phyloP scores from a whole-genome alignment of 441 rosid genomes.

The Adansonia grandidieri region DNA sequence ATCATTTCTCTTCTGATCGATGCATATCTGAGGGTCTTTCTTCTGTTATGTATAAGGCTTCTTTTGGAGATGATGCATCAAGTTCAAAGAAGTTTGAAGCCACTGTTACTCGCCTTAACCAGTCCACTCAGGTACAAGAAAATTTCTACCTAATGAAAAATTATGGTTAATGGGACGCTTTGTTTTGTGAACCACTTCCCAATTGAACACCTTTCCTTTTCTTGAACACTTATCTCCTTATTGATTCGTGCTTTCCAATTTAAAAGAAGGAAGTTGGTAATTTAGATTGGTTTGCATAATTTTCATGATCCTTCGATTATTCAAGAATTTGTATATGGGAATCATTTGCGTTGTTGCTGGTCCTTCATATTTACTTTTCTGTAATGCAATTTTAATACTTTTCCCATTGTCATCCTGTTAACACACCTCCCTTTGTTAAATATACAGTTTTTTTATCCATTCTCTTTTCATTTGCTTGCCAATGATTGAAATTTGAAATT shows the following conservation, averaged over 20 bases:
- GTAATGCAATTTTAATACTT: not conserved
- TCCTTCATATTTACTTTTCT: not conserved
- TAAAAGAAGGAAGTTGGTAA: slow-evolving; percentile 2
- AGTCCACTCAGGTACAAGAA: slow-evolving; percentile 64
- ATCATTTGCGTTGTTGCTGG: not conserved
- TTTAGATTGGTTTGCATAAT: not conserved
- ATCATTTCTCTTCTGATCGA: slow-evolving; percentile 66
- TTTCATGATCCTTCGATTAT: not conserved
- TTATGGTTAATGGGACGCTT: not conserved
- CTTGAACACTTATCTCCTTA: not conserved
- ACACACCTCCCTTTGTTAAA: not conserved
- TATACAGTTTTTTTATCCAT: not conserved
- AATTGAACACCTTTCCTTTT: not conserved
- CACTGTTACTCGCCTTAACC: slow-evolving; percentile 78
- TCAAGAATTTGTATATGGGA: no score
- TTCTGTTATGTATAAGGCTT: slow-evolving; percentile 77
- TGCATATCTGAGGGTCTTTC: slow-evolving; percentile 88
- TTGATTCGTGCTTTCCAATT: not conserved
- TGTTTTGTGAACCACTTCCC: not conserved
- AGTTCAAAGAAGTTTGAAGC: slow-evolving; percentile 81
- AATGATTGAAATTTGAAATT: not conserved
- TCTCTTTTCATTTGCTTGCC: not conserved
- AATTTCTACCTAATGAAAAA: not conserved
- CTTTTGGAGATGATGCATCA: slow-evolving; percentile 78
- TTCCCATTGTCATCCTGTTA: not conserved